Conservation (phyloP, 805 yeast species). For the Yamadazyma scolyti region DNA sequence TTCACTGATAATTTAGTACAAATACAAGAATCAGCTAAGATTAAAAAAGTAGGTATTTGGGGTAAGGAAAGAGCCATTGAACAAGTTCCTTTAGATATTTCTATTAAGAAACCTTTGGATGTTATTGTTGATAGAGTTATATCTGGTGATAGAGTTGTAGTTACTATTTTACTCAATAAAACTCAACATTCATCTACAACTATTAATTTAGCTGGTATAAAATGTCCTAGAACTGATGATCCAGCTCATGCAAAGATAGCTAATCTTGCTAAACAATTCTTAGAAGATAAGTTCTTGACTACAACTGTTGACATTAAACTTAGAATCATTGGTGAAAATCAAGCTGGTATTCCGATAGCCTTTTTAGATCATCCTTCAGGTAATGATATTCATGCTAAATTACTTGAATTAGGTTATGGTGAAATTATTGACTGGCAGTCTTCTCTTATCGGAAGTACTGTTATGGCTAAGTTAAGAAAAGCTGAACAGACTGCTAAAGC, state of each 20-base stretch:
- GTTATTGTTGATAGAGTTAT: slow-evolving; percentile 74
- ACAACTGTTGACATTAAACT: slow-evolving; percentile 52
- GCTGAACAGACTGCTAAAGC: slow-evolving; percentile 64
- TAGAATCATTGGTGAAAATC: slow-evolving; percentile 55
- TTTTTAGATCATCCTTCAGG: slow-evolving; percentile 72
- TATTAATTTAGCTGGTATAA: slow-evolving; percentile 68
- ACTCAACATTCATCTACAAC: slow-evolving; percentile 56
- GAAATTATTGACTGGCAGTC: slow-evolving; percentile 82
- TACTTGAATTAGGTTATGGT: slow-evolving; percentile 68
- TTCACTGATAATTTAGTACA: slow-evolving; percentile 34
- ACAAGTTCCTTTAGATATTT: slow-evolving; percentile 24
- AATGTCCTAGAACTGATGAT: slow-evolving; percentile 65
- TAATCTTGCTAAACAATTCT: slow-evolving; percentile 60
- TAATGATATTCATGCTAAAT: slow-evolving; percentile 59
- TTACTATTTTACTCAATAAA: slow-evolving; percentile 48
- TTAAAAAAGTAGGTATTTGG: slow-evolving; percentile 60
- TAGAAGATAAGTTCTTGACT: slow-evolving; percentile 60
- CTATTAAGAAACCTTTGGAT: slow-evolving; percentile 40
- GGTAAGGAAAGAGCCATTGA: slow-evolving; percentile 15
- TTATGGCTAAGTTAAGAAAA: slow-evolving; percentile 58
- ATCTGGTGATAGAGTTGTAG: slow-evolving; percentile 73
- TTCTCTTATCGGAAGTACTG: slow-evolving; percentile 56
- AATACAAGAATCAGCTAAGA: slow-evolving; percentile 49
- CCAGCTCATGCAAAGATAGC: slow-evolving; percentile 39
- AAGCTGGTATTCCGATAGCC: slow-evolving; percentile 59